Percentiles rank a stretch among this genome's conserved stretches.
These are phyloP conservation scores for Spathaspora arborariae DNA, from an alignment of 805 yeast genomes.

Conservation along the genomic window DNA sequence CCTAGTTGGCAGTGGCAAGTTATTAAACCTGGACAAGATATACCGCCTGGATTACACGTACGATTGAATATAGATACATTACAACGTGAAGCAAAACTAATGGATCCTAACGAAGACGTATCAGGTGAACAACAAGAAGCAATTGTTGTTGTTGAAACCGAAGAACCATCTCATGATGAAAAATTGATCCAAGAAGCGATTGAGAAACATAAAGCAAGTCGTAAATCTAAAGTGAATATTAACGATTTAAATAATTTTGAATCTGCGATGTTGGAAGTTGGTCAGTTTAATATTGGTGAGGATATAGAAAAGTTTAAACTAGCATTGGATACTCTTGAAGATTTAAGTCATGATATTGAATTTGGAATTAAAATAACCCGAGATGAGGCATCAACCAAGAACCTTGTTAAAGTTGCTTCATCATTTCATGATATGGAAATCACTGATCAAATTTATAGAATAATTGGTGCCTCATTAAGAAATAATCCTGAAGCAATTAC, in stretches of 20 bases:
- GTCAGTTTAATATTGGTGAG: constrained; percentile 10
- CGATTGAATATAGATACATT: constrained; percentile 73
- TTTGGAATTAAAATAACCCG: constrained; percentile 50
- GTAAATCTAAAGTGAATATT: constrained; percentile 6
- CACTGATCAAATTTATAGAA: constrained; percentile 54
- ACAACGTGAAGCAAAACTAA: constrained; percentile 61
- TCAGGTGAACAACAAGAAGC: constrained; percentile 6
- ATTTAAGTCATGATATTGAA: constrained; percentile 64
- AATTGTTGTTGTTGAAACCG: constrained; percentile 5
- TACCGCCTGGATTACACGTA: constrained; percentile 80
- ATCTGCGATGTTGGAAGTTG: constrained; percentile 13
- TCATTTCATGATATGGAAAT: constrained; percentile 10
- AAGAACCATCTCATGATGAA: constrained; percentile 2
- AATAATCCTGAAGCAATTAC: constrained; percentile 65
- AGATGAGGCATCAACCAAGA: constrained; percentile 25
- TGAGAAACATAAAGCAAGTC: neutral
- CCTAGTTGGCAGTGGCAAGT: constrained; percentile 69
- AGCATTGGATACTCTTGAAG: constrained; percentile 46
- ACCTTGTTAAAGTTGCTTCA: constrained; percentile 22
- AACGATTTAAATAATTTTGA: constrained; percentile 17
- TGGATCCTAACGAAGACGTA: constrained; percentile 27
- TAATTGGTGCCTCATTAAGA: constrained; percentile 65
- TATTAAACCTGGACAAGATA: constrained; percentile 64
- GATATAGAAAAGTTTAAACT: constrained; percentile 17
- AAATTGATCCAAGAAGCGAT: neutral